A percentile compares a stretch with the other conserved stretches of the same genome.
phyloP scores from a whole-genome alignment of 2,329 filamentous ascomycete species.

The Cercospora sojina region DNA sequence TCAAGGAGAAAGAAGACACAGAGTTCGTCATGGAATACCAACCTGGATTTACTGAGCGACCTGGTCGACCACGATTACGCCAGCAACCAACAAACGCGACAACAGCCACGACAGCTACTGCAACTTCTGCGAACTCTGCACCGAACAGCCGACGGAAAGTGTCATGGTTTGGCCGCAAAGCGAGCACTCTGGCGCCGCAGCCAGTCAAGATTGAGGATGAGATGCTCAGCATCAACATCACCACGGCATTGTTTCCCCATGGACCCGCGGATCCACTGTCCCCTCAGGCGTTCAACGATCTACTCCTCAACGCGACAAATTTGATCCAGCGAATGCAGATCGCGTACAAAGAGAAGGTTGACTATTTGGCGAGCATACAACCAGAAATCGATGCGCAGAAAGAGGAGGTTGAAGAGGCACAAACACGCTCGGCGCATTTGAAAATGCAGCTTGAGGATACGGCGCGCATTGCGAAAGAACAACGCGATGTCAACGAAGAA shows the following conservation, averaged over 20 bases:
- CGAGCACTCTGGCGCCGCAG: slow-evolving; percentile 15
- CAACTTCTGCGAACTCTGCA: not conserved
- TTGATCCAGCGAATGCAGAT: slow-evolving; percentile 56
- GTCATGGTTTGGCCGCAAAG: slow-evolving; percentile 39
- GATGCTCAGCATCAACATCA: slow-evolving; percentile 56
- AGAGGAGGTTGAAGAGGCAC: slow-evolving; percentile 62
- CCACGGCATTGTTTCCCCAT: slow-evolving; percentile 54
- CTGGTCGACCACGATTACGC: slow-evolving; percentile 27
- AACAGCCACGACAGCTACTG: not conserved
- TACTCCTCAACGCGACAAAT: slow-evolving; percentile 57
- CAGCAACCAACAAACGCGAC: slow-evolving; percentile 20
- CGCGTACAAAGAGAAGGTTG: slow-evolving; percentile 55
- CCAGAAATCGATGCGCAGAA: slow-evolving; percentile 57
- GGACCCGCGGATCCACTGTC: slow-evolving; percentile 50
- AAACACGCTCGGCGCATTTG: slow-evolving; percentile 57
- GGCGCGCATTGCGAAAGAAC: slow-evolving; percentile 55
- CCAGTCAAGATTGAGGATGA: slow-evolving; percentile 44
- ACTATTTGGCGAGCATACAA: slow-evolving; percentile 51
- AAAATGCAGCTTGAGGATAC: slow-evolving; percentile 63
- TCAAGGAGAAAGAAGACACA: slow-evolving; percentile 32
- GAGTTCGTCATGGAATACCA: slow-evolving; percentile 41
- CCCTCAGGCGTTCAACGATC: slow-evolving; percentile 56
- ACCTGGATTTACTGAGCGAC: slow-evolving; percentile 36
- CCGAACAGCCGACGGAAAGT: slow-evolving; percentile 16
- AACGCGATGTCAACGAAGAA: slow-evolving; percentile 56